phyloP scores from a whole-genome alignment of 2,329 filamentous ascomycete genomes.

The Leptographium wingfieldii region DNA sequence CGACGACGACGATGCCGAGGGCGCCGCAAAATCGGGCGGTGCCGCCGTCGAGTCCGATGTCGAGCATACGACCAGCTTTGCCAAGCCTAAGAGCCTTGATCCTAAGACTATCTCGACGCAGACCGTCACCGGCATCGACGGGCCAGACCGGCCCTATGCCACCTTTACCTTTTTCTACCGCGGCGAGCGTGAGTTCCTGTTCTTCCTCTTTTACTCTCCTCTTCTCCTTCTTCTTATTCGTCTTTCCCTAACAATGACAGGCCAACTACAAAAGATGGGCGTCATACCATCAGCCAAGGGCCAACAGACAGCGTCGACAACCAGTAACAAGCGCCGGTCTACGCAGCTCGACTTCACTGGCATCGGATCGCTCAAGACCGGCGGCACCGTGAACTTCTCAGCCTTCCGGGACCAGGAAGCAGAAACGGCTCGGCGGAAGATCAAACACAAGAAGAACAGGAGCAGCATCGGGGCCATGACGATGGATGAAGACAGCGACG shows the following conservation, averaged over 20 bases:
- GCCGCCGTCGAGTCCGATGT: conserved; percentile 64
- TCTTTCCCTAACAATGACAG: conserved; percentile 29
- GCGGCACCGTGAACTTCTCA: conserved; percentile 82
- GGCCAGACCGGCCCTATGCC: conserved; percentile 89
- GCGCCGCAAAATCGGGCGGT: conserved; percentile 31
- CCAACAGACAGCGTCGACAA: conserved; percentile 47
- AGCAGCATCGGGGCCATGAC: conserved; percentile 40
- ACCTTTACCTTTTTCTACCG: conserved; percentile 97
- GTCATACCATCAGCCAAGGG: conserved; percentile 60
- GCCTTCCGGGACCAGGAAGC: conserved; percentile 65
- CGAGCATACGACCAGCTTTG: conserved; percentile 95
- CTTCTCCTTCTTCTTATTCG: not conserved
- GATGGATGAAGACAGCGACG: conserved; percentile 61
- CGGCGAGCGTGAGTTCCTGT: conserved; percentile 63
- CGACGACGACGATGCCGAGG: conserved; percentile 62
- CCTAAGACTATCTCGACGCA: conserved; percentile 97
- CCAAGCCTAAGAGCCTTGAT: conserved; percentile 89
- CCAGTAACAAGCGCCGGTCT: conserved; percentile 63
- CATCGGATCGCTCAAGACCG: conserved; percentile 69
- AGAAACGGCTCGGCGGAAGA: conserved; percentile 42
- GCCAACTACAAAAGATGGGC: conserved; percentile 94
- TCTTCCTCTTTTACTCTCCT: too few relatives aligned
- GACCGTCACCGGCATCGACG: conserved; percentile 96
- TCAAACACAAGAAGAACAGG: conserved; percentile 38
- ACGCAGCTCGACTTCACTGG: conserved; percentile 75